Base-by-base conservation (phyloP, 305 asterid species). In the Withania somnifera region DNA sequence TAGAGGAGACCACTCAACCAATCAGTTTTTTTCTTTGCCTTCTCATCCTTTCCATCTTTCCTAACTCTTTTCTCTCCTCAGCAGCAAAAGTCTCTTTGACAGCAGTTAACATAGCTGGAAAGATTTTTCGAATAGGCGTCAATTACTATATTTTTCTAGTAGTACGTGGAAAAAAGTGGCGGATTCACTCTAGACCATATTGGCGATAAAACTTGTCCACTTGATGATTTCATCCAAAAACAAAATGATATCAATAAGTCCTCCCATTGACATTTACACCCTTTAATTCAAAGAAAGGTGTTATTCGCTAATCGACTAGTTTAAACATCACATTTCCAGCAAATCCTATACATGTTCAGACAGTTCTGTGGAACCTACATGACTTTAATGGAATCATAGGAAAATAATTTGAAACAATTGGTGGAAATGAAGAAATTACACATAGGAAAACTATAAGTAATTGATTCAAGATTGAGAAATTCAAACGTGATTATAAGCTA, bases 391-490 rank as follows among this genome's bases (percentile, higher is more conserved):
- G 75, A 68, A 17, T 54, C 0, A 11, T 67, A 1, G 77, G 77
- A 34, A 22, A 20, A 11, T 80, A 69, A n/a, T 80, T 86, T 20
- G 36, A 78, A 7, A 26, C 58, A 0, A 66, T 78, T 0, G 87
- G 85, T 0, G 91, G 91, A 30, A 83, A 77, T 5, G 66, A 77
- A 81, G 91, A 90, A 40, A 82, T 5, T 86, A n/a, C 89, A 9
- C 85, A 89, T 7, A n/a, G 10, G 3, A 58, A 80, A 11, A 88
- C 86, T 17, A 14, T 71, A 8, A 50, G 68, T 19, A 89, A 84
- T 64, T 85, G 91, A 90, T 85, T 89, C 67, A 87, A 86, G 79
- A 82, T 89, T 67, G 88, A 87, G 54, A 83, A 75, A 40, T 83
- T 30, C 45, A 83, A 71, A 6, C 51, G 30, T 13, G 82, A 80